These are phyloP conservation scores for Aspergillus unguis DNA, from an alignment of 2,329 filamentous ascomycete genomes.

Conservation along the genomic window DNA sequence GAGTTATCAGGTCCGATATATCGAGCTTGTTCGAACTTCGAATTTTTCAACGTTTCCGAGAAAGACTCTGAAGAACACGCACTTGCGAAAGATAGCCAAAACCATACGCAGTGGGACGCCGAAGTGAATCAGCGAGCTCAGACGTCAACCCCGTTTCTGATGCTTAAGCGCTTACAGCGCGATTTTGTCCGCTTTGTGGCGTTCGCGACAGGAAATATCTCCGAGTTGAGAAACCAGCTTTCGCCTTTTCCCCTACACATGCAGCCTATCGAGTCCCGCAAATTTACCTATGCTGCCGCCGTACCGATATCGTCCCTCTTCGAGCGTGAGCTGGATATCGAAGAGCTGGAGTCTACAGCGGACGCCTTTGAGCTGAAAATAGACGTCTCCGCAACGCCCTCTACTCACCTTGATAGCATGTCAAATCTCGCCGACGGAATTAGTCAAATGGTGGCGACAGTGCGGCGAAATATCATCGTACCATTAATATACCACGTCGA, in stretches of 20 bases:
- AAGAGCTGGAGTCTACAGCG: constrained; percentile 62
- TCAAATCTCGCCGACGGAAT: constrained; percentile 49
- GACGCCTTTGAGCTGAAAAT: constrained; percentile 65
- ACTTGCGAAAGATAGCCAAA: constrained; percentile 20
- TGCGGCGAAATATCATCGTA: constrained; percentile 61
- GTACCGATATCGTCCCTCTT: constrained; percentile 59
- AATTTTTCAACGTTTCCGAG: constrained; percentile 74
- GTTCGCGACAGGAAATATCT: constrained; percentile 49
- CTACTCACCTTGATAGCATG: constrained; percentile 31
- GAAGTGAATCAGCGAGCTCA: constrained; percentile 40
- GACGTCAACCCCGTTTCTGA: constrained; percentile 57
- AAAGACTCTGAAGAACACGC: constrained; percentile 30
- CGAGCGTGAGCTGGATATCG: constrained; percentile 55
- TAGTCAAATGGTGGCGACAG: constrained; percentile 57
- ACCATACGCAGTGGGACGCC: constrained; percentile 25
- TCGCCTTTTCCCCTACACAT: constrained; percentile 60
- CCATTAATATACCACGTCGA: constrained; percentile 57
- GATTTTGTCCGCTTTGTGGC: constrained; percentile 69
- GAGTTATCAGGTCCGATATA: constrained; percentile 52
- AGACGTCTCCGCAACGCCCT: constrained; percentile 32
- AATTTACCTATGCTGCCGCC: constrained; percentile 65
- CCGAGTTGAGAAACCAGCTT: constrained; percentile 31
- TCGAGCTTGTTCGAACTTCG: constrained; percentile 66
- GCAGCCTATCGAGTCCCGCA: constrained; percentile 58
- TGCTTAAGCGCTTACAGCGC: constrained; percentile 64